Percentiles rank a stretch among this genome's conserved stretches.
These are phyloP conservation scores for Geoglossum cookeanum DNA, from an alignment of 2,329 filamentous ascomycete species.

Conservation along the genomic window DNA sequence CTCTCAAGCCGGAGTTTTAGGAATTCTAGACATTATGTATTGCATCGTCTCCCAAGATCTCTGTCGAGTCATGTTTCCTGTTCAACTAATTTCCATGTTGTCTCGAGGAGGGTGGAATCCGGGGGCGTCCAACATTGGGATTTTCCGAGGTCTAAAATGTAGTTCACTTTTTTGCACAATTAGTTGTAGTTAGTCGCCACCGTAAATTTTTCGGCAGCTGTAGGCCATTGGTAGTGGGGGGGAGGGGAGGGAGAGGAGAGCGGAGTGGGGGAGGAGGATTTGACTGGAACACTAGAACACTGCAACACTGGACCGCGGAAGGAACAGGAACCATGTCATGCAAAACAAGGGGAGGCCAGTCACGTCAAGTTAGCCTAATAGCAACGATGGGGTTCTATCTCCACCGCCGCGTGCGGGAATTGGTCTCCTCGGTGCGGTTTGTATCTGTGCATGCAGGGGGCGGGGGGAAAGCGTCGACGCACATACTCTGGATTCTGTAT, in stretches of 20 bases:
- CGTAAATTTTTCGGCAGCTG: neutral
- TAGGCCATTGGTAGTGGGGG: neutral
- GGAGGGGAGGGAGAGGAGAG: neutral
- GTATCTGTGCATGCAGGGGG: neutral
- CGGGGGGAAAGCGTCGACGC: neutral
- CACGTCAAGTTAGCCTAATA: neutral
- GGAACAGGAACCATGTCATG: neutral
- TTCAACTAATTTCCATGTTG: neutral
- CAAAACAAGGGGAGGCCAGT: neutral
- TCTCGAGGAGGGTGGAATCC: neutral
- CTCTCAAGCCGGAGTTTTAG: neutral
- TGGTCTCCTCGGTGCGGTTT: neutral
- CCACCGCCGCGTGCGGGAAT: neutral
- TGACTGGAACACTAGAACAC: neutral
- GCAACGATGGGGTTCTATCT: neutral
- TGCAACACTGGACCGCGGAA: no score
- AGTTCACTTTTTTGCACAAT: neutral
- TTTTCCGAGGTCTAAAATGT: neutral
- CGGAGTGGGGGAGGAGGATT: neutral
- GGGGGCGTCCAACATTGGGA: neutral
- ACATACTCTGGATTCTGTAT: neutral
- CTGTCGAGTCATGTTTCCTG: conserved; percentile 1
- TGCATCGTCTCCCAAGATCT: neutral
- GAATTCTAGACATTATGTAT: conserved; percentile 2
- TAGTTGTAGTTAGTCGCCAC: neutral